A percentile compares a stretch with the other conserved stretches of the same genome.
Conservation (phyloP, 176 grass and related monocot genomes). For the Thalia dealbata region DNA sequence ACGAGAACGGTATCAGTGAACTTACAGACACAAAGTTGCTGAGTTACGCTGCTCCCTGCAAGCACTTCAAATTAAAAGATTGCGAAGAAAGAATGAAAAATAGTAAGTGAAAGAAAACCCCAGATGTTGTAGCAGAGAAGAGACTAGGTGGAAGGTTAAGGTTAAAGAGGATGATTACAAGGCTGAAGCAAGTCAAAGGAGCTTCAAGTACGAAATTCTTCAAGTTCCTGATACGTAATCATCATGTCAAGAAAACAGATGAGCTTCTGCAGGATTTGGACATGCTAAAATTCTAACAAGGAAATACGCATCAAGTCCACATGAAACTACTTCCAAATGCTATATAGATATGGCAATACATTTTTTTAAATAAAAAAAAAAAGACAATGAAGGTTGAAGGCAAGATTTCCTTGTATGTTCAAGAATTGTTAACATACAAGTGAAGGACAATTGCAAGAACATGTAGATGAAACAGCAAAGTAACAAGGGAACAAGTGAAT, state of each 20-base stretch:
- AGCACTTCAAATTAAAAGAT: background rate
- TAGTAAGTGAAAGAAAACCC: background rate
- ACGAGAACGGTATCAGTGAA: background rate
- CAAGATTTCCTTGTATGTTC: background rate
- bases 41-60: background rate
- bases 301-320: background rate
- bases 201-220: background rate
- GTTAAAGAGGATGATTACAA: background rate
- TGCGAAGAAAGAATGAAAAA: too few species aligned
- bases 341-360: background rate
- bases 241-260: background rate
- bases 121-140: background rate
- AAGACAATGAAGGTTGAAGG: background rate
- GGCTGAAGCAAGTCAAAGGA: background rate
- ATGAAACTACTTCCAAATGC: background rate
- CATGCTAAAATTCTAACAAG: background rate
- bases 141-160: background rate
- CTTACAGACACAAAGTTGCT: background rate
- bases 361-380: background rate
- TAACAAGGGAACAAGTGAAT: background rate
- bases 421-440: background rate
- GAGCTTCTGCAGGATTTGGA: background rate
- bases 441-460: background rate
- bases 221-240: background rate
- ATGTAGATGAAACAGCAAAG: background rate